These are phyloP conservation scores for Truncatella angustata DNA, from an alignment of 2,329 filamentous ascomycete genomes.

Conservation along the genomic window DNA sequence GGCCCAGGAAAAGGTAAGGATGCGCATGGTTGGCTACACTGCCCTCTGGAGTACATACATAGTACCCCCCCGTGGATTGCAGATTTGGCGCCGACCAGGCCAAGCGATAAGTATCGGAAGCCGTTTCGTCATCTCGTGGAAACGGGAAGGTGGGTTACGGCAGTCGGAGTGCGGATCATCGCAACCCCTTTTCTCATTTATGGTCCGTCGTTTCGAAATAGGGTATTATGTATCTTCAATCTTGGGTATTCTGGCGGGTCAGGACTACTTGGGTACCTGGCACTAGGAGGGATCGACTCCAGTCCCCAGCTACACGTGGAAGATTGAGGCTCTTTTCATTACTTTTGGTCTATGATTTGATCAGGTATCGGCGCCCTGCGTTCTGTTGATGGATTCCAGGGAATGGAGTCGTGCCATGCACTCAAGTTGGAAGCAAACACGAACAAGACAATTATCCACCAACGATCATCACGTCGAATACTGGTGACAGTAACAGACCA, in stretches of 20 bases:
- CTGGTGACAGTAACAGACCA: too few relatives aligned
- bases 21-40: slow-evolving; percentile 3
- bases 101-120: slow-evolving; percentile 1
- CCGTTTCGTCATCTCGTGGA: slow-evolving; percentile 6
- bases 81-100: neutral
- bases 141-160: slow-evolving; percentile 5
- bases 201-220: neutral
- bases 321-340: neutral
- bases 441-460: too few relatives aligned
- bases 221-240: too few relatives aligned
- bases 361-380: neutral
- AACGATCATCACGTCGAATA: too few relatives aligned
- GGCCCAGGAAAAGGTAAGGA: slow-evolving; percentile 5
- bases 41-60: neutral
- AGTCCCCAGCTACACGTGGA: neutral
- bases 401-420: too few relatives aligned
- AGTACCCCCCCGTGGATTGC: too few relatives aligned
- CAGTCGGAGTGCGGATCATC: neutral
- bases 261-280: too few relatives aligned
- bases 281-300: too few relatives aligned
- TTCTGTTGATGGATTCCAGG: too few relatives aligned
- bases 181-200: neutral
- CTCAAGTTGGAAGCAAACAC: too few relatives aligned
- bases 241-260: too few relatives aligned
- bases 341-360: too few relatives aligned